phyloP scores from a whole-genome alignment of 352 stramenopile genomes.

The Globisporangium paroecandrum region DNA sequence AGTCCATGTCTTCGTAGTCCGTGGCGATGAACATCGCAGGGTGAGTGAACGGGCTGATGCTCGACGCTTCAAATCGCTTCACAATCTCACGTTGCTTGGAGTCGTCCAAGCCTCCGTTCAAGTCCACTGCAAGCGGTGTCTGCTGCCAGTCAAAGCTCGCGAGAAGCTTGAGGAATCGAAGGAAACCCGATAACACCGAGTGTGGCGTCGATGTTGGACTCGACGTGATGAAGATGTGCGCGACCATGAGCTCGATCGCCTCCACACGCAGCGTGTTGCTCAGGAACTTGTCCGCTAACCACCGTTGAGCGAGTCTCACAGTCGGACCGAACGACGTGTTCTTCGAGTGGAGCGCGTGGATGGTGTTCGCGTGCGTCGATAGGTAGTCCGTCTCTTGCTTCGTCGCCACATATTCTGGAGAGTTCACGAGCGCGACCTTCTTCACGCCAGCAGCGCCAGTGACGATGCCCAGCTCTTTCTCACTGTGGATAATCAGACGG shows the following conservation, averaged over 20 bases:
- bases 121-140: conserved; percentile 66
- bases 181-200: conserved; percentile 77
- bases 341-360: conserved; percentile 77
- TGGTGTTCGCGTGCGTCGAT: conserved; percentile 57
- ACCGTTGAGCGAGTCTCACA: conserved; percentile 76
- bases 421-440: conserved; percentile 60
- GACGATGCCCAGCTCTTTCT: conserved; percentile 68
- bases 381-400: conserved; percentile 67
- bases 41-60: conserved; percentile 45
- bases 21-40: conserved; percentile 75
- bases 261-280: conserved; percentile 67
- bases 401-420: conserved; percentile 50
- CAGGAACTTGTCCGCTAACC: conserved; percentile 77
- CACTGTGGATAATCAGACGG: conserved; percentile 73
- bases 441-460: conserved; percentile 53
- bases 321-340: conserved; percentile 78
- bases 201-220: conserved; percentile 49
- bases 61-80: conserved; percentile 77
- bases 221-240: conserved; percentile 60
- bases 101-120: conserved; percentile 62
- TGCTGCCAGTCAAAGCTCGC: conserved; percentile 73
- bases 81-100: conserved; percentile 61
- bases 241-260: conserved; percentile 77
- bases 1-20: conserved; percentile 79
- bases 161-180: conserved; percentile 75